Evolutionary conservation across 139 green algal species (phyloP), one percentile per base, ranked within the genome.

Genomic region (Tetraselmis striata): DNA sequence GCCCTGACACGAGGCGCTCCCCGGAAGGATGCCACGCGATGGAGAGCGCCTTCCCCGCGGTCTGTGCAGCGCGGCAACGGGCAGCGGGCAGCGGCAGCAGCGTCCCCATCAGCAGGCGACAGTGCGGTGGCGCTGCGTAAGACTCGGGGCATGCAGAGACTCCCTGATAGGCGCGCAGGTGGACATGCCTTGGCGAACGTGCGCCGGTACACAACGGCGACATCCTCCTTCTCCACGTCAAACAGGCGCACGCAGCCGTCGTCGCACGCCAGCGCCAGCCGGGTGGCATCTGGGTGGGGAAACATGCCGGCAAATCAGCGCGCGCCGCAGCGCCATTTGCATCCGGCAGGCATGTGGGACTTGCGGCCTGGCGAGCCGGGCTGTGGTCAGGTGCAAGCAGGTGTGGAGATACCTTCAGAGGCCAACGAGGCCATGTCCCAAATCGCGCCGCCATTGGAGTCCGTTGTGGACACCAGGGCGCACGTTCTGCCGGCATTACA

Each of bases 201-300:
- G 30, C 87, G 85, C 32, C 81, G 79, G 81, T 93, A 90, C 79
- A 88, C 83, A 31, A 92, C 79, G 0, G 94, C 94, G 5, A 85
- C 87, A 24, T 86, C 84, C 27, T 87, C 86, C 0, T 76, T 83
- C 74, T 95, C 85, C 1, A 92, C 86, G 0, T 45, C 76, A 77
- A 97, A 96, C 28, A 99, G 79, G 1, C 95, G 88, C 32, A 96
- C 83, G 80, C 85, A 91, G 79, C 96, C 95, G 79, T 99, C 96
- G 82, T 98, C 96, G 83, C 95, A 98, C 26, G 94, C 95, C 5
- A 94, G 92, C 25, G 95, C 95, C 2, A 99, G 25, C 30, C 78
- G 75, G 78, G 87, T 0, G 84, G 30, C 75, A 87, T 86, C 25
- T 85, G 84, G 85, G 81, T 26, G 32, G 75, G 31, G 31, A 45